Base-by-base conservation (phyloP, 2,329 filamentous ascomycete genomes). In the Lecanicillium sp. region DNA sequence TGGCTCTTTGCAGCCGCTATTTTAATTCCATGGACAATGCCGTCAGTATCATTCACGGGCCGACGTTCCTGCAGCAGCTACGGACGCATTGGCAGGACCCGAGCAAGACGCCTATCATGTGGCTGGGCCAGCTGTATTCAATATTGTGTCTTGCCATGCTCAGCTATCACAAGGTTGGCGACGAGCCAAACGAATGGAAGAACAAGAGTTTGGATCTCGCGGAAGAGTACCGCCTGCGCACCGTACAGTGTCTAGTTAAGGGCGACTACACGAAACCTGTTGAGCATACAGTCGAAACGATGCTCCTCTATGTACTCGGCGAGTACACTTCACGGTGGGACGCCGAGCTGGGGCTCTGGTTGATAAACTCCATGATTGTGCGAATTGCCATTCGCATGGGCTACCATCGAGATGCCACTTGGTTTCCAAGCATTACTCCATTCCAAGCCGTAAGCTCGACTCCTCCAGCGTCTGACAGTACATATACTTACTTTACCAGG, bases 1-100 rank as follows among this genome's bases (percentile, higher is more conserved):
- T 95, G 51, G 80, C 86, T 17, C 70, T 96, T 14, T 83, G 95
- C 44, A 81, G 82, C 45, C 79, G 90, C 43, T 98, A 94, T 56
- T 95, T 96, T 67, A 90, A 90, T 56, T 90, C 84, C 1, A 72
- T 79, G 61, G 78, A 82, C 46, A 76, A 75, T 29, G 71, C 75
- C n/a, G 76, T 80, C 56, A 80, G 78, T 54, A 79, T 92, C 47
- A 75, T 92, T 36, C 86, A 94, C 52, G 80, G 80, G 0, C 89
- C 88, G 9, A 89, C 86, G 0, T 95, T 95, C 52, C 80, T 90
- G 52, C 76, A 82, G 51, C 75, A 85, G 57, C 67, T 85, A 5
- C 67, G 68, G 19, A 60, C 57, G 7, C 75, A 80, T 53, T 90
- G 84, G 84, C 65, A 80, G 51, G 78, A 82, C 50, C 84, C 85